A percentile compares a stretch with the other conserved stretches of the same genome.
These are phyloP conservation scores for Bipolaris zeicola DNA, from an alignment of 2,329 filamentous ascomycete species.

Conservation along the genomic window DNA sequence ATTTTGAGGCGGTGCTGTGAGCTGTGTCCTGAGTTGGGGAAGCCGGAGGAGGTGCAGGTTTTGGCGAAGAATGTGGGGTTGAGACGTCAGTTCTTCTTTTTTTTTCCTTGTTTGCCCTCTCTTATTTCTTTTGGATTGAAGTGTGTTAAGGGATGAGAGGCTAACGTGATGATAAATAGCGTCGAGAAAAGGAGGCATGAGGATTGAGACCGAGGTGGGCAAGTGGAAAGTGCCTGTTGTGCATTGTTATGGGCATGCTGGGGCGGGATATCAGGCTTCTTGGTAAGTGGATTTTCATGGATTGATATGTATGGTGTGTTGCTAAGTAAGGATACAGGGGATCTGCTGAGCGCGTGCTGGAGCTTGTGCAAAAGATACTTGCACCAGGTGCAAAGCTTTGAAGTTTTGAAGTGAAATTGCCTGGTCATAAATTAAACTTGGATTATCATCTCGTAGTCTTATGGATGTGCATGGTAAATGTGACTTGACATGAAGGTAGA, in stretches of 20 bases:
- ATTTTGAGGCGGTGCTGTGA: constrained; percentile 81
- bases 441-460: not conserved
- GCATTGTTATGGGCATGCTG: constrained; percentile 80
- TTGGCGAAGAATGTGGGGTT: constrained; percentile 82
- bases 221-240: constrained; percentile 62
- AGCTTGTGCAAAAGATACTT: constrained; percentile 46
- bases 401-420: not conserved
- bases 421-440: too few relatives aligned
- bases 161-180: constrained; percentile 44
- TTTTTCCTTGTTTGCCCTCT: too few relatives aligned
- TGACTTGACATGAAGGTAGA: not conserved
- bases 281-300: constrained; percentile 32
- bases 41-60: constrained; percentile 72
- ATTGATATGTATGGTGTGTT: not conserved
- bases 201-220: constrained; percentile 71
- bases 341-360: constrained; percentile 48
- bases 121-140: too few relatives aligned
- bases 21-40: constrained; percentile 69
- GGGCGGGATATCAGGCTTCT: constrained; percentile 70
- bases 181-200: constrained; percentile 71
- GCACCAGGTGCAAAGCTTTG: constrained; percentile 33
- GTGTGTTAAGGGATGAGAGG: not conserved
- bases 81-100: constrained; percentile 56
- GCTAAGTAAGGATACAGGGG: constrained; percentile 39
- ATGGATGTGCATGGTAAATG: not conserved